A percentile compares a stretch with the other conserved stretches of the same genome.
These are phyloP conservation scores for Codiaeum variegatum DNA, from an alignment of 441 rosid species.

Conservation along the genomic window DNA sequence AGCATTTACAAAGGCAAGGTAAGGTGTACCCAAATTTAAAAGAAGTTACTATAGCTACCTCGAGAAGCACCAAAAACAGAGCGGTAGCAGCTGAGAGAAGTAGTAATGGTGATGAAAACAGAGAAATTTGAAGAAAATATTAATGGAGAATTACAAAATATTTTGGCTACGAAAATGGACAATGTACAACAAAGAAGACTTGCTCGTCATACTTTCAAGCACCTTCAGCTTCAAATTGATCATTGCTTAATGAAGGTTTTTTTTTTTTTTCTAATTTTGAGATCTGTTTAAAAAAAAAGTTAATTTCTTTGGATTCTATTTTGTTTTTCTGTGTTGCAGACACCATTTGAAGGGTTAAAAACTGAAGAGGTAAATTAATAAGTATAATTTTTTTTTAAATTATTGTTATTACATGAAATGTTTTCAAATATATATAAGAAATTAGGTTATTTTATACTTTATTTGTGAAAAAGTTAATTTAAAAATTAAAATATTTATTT, in stretches of 20 bases:
- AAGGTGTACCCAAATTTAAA: no score
- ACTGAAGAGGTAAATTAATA: conserved; percentile 67
- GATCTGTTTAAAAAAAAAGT: no score
- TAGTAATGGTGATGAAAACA: conserved; percentile 5
- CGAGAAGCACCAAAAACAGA: not conserved
- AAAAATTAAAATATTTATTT: no score
- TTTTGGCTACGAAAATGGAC: conserved; percentile 56
- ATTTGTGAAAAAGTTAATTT: no score
- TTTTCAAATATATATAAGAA: no score
- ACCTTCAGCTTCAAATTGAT: conserved; percentile 60
- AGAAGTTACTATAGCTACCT: not conserved
- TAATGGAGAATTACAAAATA: conserved; percentile 41
- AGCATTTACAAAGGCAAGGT: not conserved
- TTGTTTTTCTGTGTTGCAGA: conserved; percentile 40
- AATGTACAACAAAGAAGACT: conserved; percentile 57
- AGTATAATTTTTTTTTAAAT: no score
- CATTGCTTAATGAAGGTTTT: conserved; percentile 79
- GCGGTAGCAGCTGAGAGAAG: no score
- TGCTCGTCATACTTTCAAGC: conserved; percentile 68
- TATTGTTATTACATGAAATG: no score
- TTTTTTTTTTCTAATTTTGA: no score
- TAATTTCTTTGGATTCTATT: no score
- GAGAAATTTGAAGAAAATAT: conserved; percentile 7
- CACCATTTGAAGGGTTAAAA: conserved; percentile 51
- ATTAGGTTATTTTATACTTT: no score